phyloP scores from a whole-genome alignment of 257 asterid species.

The Phtheirospermum japonicum region DNA sequence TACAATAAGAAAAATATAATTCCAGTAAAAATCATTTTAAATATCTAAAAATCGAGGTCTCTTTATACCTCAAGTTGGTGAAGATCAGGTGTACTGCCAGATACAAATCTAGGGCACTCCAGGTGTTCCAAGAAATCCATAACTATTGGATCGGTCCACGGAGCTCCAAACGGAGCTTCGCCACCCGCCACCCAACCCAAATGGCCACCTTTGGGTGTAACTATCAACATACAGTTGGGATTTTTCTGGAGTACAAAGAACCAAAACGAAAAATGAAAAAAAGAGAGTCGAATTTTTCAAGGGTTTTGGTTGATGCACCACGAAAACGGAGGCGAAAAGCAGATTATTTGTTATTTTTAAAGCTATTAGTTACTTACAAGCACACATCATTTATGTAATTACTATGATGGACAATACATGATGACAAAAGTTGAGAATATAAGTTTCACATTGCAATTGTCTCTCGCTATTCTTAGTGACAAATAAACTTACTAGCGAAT shows the following conservation, averaged over 20 bases:
- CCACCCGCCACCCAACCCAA: constrained; percentile 97
- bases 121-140: constrained; percentile 86
- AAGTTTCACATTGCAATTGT: no score
- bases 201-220: constrained; percentile 96
- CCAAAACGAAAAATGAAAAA: not conserved
- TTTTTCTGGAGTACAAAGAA: constrained; percentile 63
- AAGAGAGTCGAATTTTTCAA: constrained; percentile 16
- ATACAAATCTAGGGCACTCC: constrained; percentile 37
- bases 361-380: no score
- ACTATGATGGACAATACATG: no score
- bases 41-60: not conserved
- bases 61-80: no score
- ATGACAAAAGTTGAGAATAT: no score
- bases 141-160: constrained; percentile 86
- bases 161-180: constrained; percentile 79
- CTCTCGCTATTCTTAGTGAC: no score
- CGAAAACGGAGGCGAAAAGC: not conserved
- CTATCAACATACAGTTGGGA: constrained; percentile 70
- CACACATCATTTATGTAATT: no score
- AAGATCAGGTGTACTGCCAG: not conserved
- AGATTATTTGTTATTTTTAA: not conserved
- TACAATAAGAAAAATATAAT: no score
- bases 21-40: constrained; percentile 10
- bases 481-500: no score
- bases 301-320: constrained; percentile 10